Evolutionary conservation across 2,329 filamentous ascomycete genomes (phyloP), one percentile per base, ranked within the genome.

Genomic region (Ophiosphaerella korrae): DNA sequence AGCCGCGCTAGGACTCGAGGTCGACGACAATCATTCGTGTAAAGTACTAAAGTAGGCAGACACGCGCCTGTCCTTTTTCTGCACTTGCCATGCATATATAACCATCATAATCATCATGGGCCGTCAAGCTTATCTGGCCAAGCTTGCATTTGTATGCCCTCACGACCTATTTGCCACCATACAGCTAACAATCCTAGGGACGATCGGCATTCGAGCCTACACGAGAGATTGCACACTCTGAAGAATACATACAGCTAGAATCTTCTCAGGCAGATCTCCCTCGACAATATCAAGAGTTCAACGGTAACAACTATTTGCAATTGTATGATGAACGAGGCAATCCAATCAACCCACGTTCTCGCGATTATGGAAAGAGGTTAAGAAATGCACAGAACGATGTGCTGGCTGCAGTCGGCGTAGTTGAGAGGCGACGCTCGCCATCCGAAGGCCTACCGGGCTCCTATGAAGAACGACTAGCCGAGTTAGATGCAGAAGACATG

Each of bases 321-420:
- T 65, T 73, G 33, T 80, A 78, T 50, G 76, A 80, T 54, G 63
- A 71, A 34, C 74, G 75, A 51, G 77, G 77, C 14, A 73, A 74
- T 35, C 77, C 78, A 3, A 63, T 74, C 59, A 78, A 78, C 44
- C 71, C 74, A 9, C 60, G 66, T 32, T 73, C 74, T 9, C 73
- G 72, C 24, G 66, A 69, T 5, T 71, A 74, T 45, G 75, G 74
- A 31, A 68, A 74, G 31, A 67, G 65, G 24, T 65, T 78, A 33
- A 70, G 78, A 44, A 70, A 74, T 45, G 77, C 78, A 7, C 75
- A 78, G 48, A 81, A 81, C 39, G 76, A 78, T 55, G 74, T 79
- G 1, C 69, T 80, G 5, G 75, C 74, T 16, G 73, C 78, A 0
- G 75, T 80, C 8, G 78, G 78, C 16, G 77, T 80, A 1, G 75